Conservation (phyloP, 305 asterid species). For the Striga hermonthica region DNA sequence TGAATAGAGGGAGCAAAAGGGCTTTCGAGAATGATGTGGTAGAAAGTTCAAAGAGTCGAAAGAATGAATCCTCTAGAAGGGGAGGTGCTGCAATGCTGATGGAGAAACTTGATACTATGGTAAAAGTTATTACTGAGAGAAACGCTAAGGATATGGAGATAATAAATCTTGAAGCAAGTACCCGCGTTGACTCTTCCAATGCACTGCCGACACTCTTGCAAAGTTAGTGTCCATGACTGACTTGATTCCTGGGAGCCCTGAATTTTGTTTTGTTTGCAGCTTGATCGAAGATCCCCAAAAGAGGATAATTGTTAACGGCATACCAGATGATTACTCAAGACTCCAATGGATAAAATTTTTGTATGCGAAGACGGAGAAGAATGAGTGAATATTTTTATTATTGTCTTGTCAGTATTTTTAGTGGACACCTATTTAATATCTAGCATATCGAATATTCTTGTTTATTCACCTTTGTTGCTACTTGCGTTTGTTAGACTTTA, state of each 20-base stretch:
- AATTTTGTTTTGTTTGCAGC: background rate
- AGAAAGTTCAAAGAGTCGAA: background rate
- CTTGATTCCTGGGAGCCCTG: background rate
- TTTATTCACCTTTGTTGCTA: no score
- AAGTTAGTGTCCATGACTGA: background rate
- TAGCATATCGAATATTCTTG: no score
- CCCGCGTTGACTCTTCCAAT: background rate
- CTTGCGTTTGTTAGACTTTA: no score
- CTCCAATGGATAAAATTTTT: no score
- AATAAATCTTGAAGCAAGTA: background rate
- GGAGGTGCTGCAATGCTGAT: background rate
- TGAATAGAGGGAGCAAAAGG: background rate
- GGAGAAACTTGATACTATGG: background rate
- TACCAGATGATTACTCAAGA: no score
- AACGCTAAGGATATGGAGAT: background rate
- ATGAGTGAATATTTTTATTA: no score
- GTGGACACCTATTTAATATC: no score
- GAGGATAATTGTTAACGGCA: no score
- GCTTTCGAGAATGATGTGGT: background rate
- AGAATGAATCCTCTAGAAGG: background rate
- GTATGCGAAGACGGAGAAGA: no score
- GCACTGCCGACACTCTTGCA: background rate
- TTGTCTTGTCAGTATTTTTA: no score
- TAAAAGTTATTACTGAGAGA: background rate
- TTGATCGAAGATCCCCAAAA: background rate